Evolutionary conservation across 2,329 filamentous ascomycete genomes (phyloP), one percentile per base, ranked within the genome.

Genomic region (Annulohypoxylon truncatum): DNA sequence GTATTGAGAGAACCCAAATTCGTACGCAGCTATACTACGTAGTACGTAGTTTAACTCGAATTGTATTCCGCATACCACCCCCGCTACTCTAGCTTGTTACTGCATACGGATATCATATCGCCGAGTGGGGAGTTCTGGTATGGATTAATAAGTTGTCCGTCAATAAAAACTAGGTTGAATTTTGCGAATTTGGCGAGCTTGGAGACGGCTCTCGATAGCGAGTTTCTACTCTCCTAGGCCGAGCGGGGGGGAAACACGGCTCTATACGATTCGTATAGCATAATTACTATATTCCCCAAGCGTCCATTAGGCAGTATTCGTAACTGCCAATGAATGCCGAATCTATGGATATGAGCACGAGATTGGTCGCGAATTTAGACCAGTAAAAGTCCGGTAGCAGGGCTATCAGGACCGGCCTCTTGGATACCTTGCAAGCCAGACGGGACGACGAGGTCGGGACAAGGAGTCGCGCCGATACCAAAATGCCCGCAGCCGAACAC

Each of bases 81-180:
- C 51, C 59, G 56, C 53, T 64, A 38, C 42, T 40, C 22, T 56
- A 65, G 61, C 61, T 62, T 59, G 38, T 66, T 69, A 42, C 70
- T 59, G 51, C 61, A 69, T 72, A 47, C 56, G 68, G 70, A 66
- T 70, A 67, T 64, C 61, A 66, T 67, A 35, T 69, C 63, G 70
- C 58, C 56, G 52, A 47, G 69, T 65, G 63, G 66, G 56, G 61
- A 63, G 56, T 8, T 10, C 15, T 51, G 64, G 58, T 28, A 52
- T 64, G 29, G 57, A 64, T 64, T 59, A 54, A 60, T 54, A 60
- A 64, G 52, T 53, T 52, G 42, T 35, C 57, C 55, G 20, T 60
- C 52, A 51, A 46, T 58, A 58, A 42, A 61, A 61, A 44, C 18
- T 61, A 66, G 61, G 67, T 64, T 8, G 55, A 66, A 46, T 61